These are phyloP conservation scores for Pichia cephalocereana DNA, from an alignment of 805 yeast genomes.

Conservation along the genomic window DNA sequence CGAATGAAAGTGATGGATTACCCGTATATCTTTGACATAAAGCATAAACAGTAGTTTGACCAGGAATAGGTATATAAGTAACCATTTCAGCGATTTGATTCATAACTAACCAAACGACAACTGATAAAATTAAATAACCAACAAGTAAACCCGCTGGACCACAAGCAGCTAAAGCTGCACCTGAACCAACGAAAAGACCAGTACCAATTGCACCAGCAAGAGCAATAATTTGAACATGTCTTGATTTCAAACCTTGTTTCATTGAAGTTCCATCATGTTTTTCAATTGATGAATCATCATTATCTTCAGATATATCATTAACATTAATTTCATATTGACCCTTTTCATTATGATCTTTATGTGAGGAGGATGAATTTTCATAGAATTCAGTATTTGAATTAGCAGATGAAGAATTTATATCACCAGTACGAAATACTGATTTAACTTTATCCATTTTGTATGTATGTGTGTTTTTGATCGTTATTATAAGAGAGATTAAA, in stretches of 20 bases:
- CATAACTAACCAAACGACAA: constrained; percentile 59
- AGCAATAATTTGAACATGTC: constrained; percentile 57
- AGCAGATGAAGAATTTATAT: no score
- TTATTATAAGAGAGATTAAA: not conserved
- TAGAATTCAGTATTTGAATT: not conserved
- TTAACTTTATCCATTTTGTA: not conserved
- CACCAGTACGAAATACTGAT: not conserved
- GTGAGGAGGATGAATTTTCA: not conserved
- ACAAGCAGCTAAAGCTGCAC: constrained; percentile 28
- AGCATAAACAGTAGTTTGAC: constrained; percentile 31
- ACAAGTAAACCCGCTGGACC: constrained; percentile 35
- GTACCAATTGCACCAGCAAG: constrained; percentile 70
- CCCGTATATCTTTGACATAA: constrained; percentile 24
- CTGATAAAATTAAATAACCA: constrained; percentile 55
- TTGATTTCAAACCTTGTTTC: constrained; percentile 35
- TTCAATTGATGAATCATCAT: not conserved
- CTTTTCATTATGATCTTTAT: not conserved
- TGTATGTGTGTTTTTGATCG: not conserved
- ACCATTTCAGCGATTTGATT: constrained; percentile 59
- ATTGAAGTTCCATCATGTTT: constrained; percentile 6
- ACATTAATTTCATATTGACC: not conserved
- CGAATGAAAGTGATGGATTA: constrained; percentile 20
- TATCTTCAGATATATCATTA: not conserved
- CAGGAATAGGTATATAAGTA: constrained; percentile 48
- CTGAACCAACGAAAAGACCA: constrained; percentile 45